A percentile compares a stretch with the other conserved stretches of the same genome.
Evolutionary conservation across 257 asterid species (phyloP).

Genomic region (Lithospermum erythrorhizon): DNA sequence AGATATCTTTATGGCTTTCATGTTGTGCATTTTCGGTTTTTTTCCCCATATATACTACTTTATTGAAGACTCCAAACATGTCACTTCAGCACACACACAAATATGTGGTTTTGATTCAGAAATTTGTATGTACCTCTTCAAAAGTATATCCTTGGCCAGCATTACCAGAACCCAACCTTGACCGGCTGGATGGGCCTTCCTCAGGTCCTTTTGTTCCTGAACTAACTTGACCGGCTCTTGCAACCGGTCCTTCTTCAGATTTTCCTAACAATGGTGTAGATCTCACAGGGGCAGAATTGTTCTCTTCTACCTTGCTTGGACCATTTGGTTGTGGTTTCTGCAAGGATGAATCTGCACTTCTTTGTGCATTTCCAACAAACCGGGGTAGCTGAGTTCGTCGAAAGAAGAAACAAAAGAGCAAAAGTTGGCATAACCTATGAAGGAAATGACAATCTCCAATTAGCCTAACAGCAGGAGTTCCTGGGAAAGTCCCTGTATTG

Average conservation of each 20-base stretch:
- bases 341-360: conserved; percentile 59
- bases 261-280: conserved; percentile 35
- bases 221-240: conserved; percentile 50
- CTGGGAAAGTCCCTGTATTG: conserved; percentile 98
- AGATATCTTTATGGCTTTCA: no score
- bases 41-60: no score
- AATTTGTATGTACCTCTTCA: conserved; percentile 60
- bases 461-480: conserved; percentile 98
- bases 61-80: no score
- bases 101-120: background rate
- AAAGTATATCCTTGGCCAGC: conserved; percentile 99
- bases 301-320: conserved; percentile 64
- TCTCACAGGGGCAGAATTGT: conserved; percentile 46
- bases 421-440: conserved; percentile 90
- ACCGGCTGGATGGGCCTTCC: conserved; percentile 79
- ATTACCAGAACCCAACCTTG: conserved; percentile 94
- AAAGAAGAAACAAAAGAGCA: conserved; percentile 90
- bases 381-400: conserved; percentile 84
- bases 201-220: conserved; percentile 68
- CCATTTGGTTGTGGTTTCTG: conserved; percentile 61
- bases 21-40: no score
- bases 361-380: conserved; percentile 56
- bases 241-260: conserved; percentile 52
- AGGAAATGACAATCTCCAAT: conserved; percentile 98
- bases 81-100: background rate